Evolutionary conservation across 768 basidiomycete genomes (phyloP).

Genomic region (Postia placenta): DNA sequence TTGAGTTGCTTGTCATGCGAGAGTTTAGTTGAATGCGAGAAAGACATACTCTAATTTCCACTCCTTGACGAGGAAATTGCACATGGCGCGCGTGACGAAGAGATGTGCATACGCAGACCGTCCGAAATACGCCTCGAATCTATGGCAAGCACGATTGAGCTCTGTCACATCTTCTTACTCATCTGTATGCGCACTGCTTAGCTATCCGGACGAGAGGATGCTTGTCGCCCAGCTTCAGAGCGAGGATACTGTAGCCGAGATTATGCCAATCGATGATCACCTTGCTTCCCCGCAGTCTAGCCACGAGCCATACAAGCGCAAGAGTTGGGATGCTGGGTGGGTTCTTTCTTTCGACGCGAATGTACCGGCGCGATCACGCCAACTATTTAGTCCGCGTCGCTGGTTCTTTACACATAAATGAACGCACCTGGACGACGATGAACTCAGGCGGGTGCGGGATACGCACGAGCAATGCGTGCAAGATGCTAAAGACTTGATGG

Average conservation of each 20-base stretch:
- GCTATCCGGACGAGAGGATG: constrained; percentile 73
- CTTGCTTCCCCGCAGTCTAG: constrained; percentile 63
- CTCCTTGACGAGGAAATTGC: constrained; percentile 54
- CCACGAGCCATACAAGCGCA: constrained; percentile 73
- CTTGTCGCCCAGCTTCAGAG: constrained; percentile 63
- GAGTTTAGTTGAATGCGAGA: not conserved
- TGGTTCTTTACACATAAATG: not conserved
- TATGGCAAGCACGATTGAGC: no score
- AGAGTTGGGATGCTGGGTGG: constrained; percentile 96
- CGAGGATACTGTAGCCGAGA: constrained; percentile 89
- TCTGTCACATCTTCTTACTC: no score
- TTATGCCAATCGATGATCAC: constrained; percentile 99
- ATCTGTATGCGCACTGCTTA: constrained; percentile 47
- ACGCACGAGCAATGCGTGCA: constrained; percentile 53
- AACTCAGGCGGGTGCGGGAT: constrained; percentile 71
- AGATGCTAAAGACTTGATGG: constrained; percentile 59
- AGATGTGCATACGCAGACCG: constrained; percentile 79
- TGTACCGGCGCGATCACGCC: no score
- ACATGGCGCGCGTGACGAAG: constrained; percentile 91
- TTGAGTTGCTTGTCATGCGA: no score
- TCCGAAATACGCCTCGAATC: constrained; percentile 84
- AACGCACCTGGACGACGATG: constrained; percentile 81
- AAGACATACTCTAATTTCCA: constrained; percentile 71
- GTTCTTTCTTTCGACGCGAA: constrained; percentile 49
- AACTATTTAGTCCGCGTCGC: not conserved